Conservation (phyloP, 2,329 filamentous ascomycete genomes). For the Hypoxylon sp. region DNA sequence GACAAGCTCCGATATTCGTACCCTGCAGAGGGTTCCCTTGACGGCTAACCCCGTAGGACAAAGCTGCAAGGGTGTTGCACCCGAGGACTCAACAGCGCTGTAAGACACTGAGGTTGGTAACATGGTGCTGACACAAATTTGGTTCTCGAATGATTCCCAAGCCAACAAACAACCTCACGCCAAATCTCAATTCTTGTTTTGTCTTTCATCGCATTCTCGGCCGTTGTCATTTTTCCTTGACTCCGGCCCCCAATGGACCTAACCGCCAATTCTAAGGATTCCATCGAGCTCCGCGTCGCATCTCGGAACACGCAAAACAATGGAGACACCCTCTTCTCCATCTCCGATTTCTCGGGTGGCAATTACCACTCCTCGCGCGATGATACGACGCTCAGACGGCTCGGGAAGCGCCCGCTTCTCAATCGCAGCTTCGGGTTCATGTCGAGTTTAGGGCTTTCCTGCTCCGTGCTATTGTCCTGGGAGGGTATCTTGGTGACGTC, state of each 20-base stretch:
- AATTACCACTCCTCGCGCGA: slow-evolving; percentile 12
- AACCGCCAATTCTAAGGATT: slow-evolving; percentile 15
- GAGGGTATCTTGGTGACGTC: slow-evolving; percentile 62
- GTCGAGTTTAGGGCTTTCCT: slow-evolving; percentile 45
- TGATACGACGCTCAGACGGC: slow-evolving; percentile 26
- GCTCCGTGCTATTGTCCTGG: slow-evolving; percentile 58
- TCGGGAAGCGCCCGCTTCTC: slow-evolving; percentile 42
- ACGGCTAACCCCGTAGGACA: slow-evolving; percentile 16
- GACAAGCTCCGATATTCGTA: slow-evolving; percentile 1
- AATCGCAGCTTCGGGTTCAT: slow-evolving; percentile 46
- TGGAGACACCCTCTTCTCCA: slow-evolving; percentile 8
- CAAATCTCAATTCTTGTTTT: background rate
- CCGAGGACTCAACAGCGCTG: slow-evolving; percentile 1
- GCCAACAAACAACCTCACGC: background rate
- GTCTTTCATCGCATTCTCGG: background rate
- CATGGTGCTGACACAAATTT: slow-evolving; percentile 20
- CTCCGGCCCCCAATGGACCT: slow-evolving; percentile 16
- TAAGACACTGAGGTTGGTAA: slow-evolving; percentile 12
- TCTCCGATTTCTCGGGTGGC: slow-evolving; percentile 22
- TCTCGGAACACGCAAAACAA: background rate
- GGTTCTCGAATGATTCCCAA: slow-evolving; percentile 19
- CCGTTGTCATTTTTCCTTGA: background rate
- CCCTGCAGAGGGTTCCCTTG: slow-evolving; percentile 10
- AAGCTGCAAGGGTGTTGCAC: slow-evolving; percentile 8
- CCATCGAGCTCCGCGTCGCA: slow-evolving; percentile 32